Evolutionary conservation across 768 basidiomycete genomes (phyloP), one percentile per base, ranked within the genome.

Genomic region (Amanita muscaria): DNA sequence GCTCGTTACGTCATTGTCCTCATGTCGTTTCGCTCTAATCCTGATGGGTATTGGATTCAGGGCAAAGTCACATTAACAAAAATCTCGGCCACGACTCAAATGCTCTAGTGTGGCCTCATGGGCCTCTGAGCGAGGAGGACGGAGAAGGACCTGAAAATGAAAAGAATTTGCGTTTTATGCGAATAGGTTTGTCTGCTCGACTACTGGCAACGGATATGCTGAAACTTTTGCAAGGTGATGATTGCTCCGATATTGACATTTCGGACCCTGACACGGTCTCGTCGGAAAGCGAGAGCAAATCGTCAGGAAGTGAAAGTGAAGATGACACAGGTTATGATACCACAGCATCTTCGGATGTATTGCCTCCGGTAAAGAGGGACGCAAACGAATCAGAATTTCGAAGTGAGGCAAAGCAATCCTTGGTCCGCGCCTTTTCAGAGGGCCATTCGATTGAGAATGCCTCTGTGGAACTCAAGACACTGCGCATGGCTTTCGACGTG

Each of bases 401-500:
- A 33, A 67, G 65, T 23, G 90, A 92, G 57, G 88, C 86, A 42
- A 66, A 66, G n/a, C 82, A 83, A 49, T 91, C 90, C 15, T 75
- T 99, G 40, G 87, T 89, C 44, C 83, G 94, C 48, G 93, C 93
- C 19, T 93, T 94, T 61, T 73, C 80, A 7, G 94, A 99, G 63
- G 83, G 76, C 2, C 92, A 96, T 65, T 83, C 82, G 9, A 82
- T 94, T 36, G 90, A 94, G 53, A 91, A 96, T 60, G 91, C 92
- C 1, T 74, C 88, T 1, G 85, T 98, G 49, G 94, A 98, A 59
- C 74, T 98, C 48, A 91, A 94, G 67, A 96, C 94, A 34, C 75
- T 99, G 35, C 86, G 93, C 39, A 94, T 98, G 89, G 90, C 91
- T 27, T 88, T 84, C 56, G 98, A 97, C 55, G 94, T 97, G 21